These are phyloP conservation scores for Chlorella sp. DNA, from an alignment of 139 green algal species.

Conservation along the genomic window DNA sequence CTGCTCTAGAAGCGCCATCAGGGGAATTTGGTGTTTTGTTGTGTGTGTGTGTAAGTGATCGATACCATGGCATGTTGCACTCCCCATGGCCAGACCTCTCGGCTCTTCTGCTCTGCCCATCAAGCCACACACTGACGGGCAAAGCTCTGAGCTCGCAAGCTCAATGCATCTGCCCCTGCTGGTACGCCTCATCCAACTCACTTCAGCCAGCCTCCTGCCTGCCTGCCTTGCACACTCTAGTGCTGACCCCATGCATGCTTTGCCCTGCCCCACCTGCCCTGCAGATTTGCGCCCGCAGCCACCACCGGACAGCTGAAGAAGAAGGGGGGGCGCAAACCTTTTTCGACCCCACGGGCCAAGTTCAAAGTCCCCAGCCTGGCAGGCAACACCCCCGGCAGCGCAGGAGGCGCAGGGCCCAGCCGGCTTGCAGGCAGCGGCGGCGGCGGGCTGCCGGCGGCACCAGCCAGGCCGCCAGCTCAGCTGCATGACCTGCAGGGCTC, in stretches of 20 bases:
- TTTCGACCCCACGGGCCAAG: slow-evolving; percentile 19
- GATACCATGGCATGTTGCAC: too few relatives aligned
- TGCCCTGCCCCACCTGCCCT: not conserved
- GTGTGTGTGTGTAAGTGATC: too few relatives aligned
- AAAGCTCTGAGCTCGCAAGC: too few relatives aligned
- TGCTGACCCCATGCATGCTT: not conserved
- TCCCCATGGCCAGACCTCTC: not conserved
- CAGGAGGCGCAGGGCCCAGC: not conserved
- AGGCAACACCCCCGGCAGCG: not conserved
- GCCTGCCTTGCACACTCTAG: not conserved
- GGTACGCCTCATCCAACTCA: not conserved
- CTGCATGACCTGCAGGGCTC: slow-evolving; percentile 29
- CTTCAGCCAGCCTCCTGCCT: too few relatives aligned
- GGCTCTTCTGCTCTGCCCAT: too few relatives aligned
- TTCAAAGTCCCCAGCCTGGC: slow-evolving; percentile 19
- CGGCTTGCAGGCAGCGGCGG: not conserved
- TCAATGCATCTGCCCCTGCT: not conserved
- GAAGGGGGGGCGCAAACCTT: not conserved
- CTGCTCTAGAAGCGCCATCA: too few relatives aligned
- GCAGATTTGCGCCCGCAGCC: slow-evolving; percentile 6
- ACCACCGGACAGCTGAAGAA: slow-evolving; percentile 9
- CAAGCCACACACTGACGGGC: too few relatives aligned
- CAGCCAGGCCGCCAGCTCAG: slow-evolving; percentile 1
- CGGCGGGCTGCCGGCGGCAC: not conserved
- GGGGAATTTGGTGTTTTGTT: too few relatives aligned